Evolutionary conservation across 345 rosid genomes (phyloP).

Genomic region (Lepidium sativum): DNA sequence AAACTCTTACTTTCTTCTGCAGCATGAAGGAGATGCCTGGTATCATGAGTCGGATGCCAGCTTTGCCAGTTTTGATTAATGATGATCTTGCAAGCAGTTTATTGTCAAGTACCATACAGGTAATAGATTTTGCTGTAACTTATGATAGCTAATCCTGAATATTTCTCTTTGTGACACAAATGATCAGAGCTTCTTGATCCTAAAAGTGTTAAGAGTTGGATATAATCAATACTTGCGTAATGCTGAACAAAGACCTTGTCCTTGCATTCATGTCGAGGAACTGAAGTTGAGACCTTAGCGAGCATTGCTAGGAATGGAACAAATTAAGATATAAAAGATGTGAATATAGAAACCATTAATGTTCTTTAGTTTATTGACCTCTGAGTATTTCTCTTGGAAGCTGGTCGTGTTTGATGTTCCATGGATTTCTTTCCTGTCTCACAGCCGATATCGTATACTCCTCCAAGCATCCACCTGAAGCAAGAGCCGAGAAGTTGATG

Average conservation of each 20-base stretch:
- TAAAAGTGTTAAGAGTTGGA: background rate
- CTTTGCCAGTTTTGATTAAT: constrained; percentile 56
- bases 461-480: constrained; percentile 56
- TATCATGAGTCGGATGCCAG: constrained; percentile 88
- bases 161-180: background rate
- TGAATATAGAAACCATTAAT: background rate
- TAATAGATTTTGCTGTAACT: constrained; percentile 17
- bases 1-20: constrained; percentile 24
- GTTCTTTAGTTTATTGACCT: background rate
- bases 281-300: background rate
- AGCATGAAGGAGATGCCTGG: constrained; percentile 90
- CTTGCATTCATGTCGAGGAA: background rate
- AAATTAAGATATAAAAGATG: background rate
- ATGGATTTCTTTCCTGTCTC: background rate
- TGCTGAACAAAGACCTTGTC: background rate
- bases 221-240: background rate
- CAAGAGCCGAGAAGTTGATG: constrained; percentile 84
- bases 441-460: constrained; percentile 50
- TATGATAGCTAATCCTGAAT: background rate
- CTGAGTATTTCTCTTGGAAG: background rate
- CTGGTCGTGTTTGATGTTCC: constrained; percentile 7
- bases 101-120: constrained; percentile 56
- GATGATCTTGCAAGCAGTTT: constrained; percentile 69
- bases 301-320: background rate
- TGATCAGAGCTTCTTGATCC: background rate